A percentile compares a stretch with the other conserved stretches of the same genome.
Evolutionary conservation across 169 alveolate genomes (phyloP).

Genomic region (Eimeria maxima): DNA sequence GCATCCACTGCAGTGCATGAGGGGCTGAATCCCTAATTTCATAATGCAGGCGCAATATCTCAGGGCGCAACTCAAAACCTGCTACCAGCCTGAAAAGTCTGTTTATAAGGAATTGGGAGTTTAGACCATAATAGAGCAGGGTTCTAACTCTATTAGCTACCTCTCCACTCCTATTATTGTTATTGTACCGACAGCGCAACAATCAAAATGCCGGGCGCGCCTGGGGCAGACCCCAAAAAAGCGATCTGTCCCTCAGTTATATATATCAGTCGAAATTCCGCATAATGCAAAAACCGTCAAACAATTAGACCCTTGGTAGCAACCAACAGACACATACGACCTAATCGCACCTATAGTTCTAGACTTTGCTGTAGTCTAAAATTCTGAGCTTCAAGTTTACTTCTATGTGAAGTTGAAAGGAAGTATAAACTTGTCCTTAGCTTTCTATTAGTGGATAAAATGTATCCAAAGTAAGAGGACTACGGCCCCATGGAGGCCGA

Average conservation of each 20-base stretch:
- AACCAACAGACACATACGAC: not conserved
- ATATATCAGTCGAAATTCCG: not conserved
- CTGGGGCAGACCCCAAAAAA: no score
- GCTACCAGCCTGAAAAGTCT: no score
- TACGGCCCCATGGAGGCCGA: not conserved
- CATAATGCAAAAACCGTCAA: not conserved
- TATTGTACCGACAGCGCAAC: no score
- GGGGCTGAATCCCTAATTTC: no score
- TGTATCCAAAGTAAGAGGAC: not conserved
- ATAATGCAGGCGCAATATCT: no score
- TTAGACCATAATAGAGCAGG: no score
- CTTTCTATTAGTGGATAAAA: not conserved
- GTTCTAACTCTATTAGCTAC: no score
- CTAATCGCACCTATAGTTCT: not conserved
- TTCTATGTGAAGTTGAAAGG: not conserved
- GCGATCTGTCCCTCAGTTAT: not conserved
- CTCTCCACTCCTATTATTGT: no score
- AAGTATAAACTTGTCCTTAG: not conserved
- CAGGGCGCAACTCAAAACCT: no score
- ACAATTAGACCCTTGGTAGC: not conserved
- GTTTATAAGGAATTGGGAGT: no score
- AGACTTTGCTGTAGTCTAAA: not conserved
- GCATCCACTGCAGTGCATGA: no score
- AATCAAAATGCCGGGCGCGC: no score
- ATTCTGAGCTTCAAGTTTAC: not conserved